Evolutionary conservation across 805 yeast species (phyloP).

Genomic region (Yarrowia hollandica): DNA sequence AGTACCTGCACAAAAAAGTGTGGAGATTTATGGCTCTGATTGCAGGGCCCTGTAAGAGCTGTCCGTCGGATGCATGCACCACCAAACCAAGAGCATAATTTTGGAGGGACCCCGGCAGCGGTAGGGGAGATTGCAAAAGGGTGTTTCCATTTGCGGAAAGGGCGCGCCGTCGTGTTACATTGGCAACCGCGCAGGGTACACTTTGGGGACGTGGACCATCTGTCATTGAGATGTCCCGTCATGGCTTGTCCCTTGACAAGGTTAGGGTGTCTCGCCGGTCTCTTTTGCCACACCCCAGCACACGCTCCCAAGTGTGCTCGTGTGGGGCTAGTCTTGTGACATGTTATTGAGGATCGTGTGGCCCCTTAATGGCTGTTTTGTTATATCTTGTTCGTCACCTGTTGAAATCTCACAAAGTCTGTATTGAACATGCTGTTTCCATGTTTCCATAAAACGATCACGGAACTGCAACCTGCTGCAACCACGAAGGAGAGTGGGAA

Average conservation of each 20-base stretch:
- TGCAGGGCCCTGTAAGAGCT: slow-evolving; percentile 24
- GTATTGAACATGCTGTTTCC: neutral
- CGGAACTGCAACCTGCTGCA: slow-evolving; percentile 1
- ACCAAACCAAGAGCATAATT: neutral
- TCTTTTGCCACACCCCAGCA: too few species aligned
- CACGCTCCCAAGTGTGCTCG: too few species aligned
- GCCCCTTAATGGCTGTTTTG: too few species aligned
- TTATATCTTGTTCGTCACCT: too few species aligned
- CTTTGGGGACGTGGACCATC: slow-evolving; percentile 21
- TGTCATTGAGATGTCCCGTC: slow-evolving; percentile 15
- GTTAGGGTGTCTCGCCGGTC: too few species aligned
- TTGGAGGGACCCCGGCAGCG: too few species aligned
- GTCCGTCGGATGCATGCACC: slow-evolving; percentile 15
- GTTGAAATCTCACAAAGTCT: too few species aligned
- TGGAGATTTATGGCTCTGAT: slow-evolving; percentile 17
- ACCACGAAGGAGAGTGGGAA: neutral
- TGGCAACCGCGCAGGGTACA: slow-evolving; percentile 19
- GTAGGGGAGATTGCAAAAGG: neutral
- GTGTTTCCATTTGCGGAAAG: neutral
- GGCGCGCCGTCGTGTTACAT: neutral
- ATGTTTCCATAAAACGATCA: neutral
- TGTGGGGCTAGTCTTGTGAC: slow-evolving; percentile 10
- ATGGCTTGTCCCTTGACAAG: neutral
- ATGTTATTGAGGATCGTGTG: too few species aligned
- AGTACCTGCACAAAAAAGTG: slow-evolving; percentile 22